Base-by-base conservation (phyloP, 164 flowering plant genomes). In the Buxus sempervirens region DNA sequence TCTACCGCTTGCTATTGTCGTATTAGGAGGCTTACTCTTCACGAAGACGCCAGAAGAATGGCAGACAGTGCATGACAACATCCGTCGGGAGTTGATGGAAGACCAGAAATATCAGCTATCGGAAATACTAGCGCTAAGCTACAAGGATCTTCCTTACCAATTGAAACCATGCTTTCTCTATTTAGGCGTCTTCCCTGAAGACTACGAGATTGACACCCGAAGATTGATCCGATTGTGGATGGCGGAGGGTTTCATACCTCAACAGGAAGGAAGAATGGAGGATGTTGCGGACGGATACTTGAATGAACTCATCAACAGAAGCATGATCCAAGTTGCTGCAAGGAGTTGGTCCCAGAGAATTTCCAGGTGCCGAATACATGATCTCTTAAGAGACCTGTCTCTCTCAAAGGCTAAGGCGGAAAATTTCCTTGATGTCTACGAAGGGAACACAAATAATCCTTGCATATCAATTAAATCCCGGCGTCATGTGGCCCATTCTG, bases 1-100 rank as follows among this genome's bases (percentile, higher is more conserved):
- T 0, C 36, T 79, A 8, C 80, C 82, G 1, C 73, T 79, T 6
- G 72, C 78, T 14, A 63, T 79, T 27, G 72, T 63, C 19, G 66
- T 68, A 0, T 25, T 74, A 0, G 78, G 78, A 18, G 58, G 78
- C 9, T 26, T 66, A 18, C 66, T 71, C 5, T 49, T 58, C 0
- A 26, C 9, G 9, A 49, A 64, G 55, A n/a, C 16, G 4, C 42
- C 49, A 54, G 38, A 54, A 13, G 72, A 62, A n/a, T 70, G 72
- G 72, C 57, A 51, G 7, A 61, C n/a, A 61, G 48, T 61, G 2
- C 24, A 20, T 36, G 64, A 61, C 22, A 48, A 32, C 64, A 32
- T 61, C 27, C 9, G 24, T 25, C 15, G 10, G 26, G 13, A 53
- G 14, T 51, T 25, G 41, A 15, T 20, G 41, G 22, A 48, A 19